A percentile compares a stretch with the other conserved stretches of the same genome.
Conservation (phyloP, 169 alveolate species). For the Theileria orientalis region DNA sequence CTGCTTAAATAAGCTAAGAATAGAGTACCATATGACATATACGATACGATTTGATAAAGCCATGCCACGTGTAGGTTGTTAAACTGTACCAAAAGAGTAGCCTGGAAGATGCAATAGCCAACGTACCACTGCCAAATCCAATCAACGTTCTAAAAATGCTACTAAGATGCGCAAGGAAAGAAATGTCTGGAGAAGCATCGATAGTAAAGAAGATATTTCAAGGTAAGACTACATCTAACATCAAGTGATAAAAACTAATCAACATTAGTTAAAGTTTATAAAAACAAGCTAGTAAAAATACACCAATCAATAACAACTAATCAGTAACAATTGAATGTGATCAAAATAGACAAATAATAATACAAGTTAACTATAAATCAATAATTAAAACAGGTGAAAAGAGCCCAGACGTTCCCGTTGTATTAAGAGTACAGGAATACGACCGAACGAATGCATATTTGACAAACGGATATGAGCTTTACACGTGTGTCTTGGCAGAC, state of each 20-base stretch:
- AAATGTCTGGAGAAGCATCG: slow-evolving; percentile 28
- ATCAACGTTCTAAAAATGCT: slow-evolving; percentile 18
- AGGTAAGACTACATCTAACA: slow-evolving; percentile 2
- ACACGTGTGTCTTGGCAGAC: slow-evolving; percentile 33
- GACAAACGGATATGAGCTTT: slow-evolving; percentile 30
- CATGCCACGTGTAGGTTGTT: not conserved
- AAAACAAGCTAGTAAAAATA: too few relatives aligned
- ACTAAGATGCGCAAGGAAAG: slow-evolving; percentile 5
- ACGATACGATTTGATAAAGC: too few relatives aligned
- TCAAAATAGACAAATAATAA: too few relatives aligned
- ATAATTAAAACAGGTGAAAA: slow-evolving; percentile 29
- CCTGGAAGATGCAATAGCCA: slow-evolving; percentile 18
- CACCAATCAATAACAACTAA: too few relatives aligned
- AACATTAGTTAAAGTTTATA: not conserved
- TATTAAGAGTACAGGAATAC: slow-evolving; percentile 33
- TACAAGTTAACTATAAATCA: not conserved
- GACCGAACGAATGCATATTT: slow-evolving; percentile 20
- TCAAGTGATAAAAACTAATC: too few relatives aligned
- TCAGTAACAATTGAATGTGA: too few relatives aligned
- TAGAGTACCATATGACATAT: too few relatives aligned
- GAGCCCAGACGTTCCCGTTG: slow-evolving; percentile 41
- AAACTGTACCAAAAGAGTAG: not conserved
- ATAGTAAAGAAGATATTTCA: slow-evolving; percentile 23
- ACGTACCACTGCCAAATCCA: slow-evolving; percentile 56
- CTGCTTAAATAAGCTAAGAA: too few relatives aligned